Evolutionary conservation across 305 asterid species (phyloP).

Genomic region (Fraxinus latifolia): DNA sequence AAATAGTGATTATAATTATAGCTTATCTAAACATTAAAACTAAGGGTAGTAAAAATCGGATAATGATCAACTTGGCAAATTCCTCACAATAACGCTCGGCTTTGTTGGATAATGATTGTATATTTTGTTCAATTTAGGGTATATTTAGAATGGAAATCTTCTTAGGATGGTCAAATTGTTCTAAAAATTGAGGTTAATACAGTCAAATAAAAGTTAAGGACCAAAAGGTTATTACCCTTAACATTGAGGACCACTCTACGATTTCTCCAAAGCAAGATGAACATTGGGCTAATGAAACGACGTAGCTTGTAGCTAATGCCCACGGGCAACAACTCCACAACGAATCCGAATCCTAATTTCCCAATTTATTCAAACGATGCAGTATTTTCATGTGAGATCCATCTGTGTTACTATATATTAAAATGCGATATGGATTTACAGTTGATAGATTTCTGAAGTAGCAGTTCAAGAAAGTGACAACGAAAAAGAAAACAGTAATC

Average conservation of each 20-base stretch:
- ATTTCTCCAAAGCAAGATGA: not conserved
- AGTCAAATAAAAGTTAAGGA: not conserved
- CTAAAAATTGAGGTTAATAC: not conserved
- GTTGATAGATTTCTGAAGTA: not conserved
- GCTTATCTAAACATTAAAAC: not conserved
- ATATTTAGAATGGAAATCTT: not conserved
- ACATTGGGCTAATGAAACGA: not conserved
- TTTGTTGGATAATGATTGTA: not conserved
- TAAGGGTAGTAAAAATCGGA: not conserved
- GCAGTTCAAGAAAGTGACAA: not conserved
- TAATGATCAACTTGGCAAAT: not conserved
- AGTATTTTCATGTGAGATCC: not conserved
- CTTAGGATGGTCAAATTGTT: not conserved
- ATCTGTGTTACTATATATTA: not conserved
- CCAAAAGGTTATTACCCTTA: not conserved
- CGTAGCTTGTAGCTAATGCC: not conserved
- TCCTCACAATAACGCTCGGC: not conserved
- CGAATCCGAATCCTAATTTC: not conserved
- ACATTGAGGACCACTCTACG: not conserved
- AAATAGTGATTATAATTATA: not conserved
- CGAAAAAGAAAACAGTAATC: not conserved
- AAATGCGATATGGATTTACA: not conserved
- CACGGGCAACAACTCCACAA: not conserved
- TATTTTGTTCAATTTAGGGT: not conserved
- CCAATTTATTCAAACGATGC: not conserved